Base-by-base conservation (phyloP, 2,329 filamentous ascomycete genomes). In the Monilinia laxa region DNA sequence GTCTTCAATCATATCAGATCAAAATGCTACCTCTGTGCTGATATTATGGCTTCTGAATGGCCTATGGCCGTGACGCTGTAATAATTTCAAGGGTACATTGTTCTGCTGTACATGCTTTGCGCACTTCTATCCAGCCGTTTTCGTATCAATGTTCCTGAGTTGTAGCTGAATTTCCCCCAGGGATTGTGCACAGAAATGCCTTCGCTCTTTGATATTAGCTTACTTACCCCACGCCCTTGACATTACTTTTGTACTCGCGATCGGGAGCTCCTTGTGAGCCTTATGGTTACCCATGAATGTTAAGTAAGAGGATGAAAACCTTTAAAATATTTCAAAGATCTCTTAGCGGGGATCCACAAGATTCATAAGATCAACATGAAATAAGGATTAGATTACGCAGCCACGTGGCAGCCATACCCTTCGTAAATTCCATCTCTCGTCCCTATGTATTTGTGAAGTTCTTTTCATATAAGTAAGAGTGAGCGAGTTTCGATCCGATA, bases 1-100 rank as follows among this genome's bases (percentile, higher is more conserved):
- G 35, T 31, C 31, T 59, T 35, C 11, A 49, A 49, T 12, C 10
- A 40, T 20, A 35, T 59, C 57, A 59, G 42, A 59, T 59, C 42
- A 59, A 59, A 23, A 28, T 28, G 9, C 14, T 42, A 6, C 9
- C 12, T 18, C 25, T 18, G 51, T 53, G 9, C 23, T 9, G 23
- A 28, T 18, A 58, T 23, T 31, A 16, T 45, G 6, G 3, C 20
- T 35, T 35, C 3, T n/a, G 20, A 35, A 28, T 35, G 16, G 42
- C 6, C 49, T 49, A 11, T 35, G 25, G 42, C 42, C 31, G 4
- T 47, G 45, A 16, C 16, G 18, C 16, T 45, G 20, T n/a, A 40
- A 25, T 31, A 59, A 16, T 6, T 1, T 59, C 5, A 23, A 31
- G 40, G 12, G 14, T 28, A 47, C 12, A 16, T 31, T 6, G 11